These are phyloP conservation scores for Pythium folliculosum DNA, from an alignment of 352 stramenopile genomes.

Conservation along the genomic window DNA sequence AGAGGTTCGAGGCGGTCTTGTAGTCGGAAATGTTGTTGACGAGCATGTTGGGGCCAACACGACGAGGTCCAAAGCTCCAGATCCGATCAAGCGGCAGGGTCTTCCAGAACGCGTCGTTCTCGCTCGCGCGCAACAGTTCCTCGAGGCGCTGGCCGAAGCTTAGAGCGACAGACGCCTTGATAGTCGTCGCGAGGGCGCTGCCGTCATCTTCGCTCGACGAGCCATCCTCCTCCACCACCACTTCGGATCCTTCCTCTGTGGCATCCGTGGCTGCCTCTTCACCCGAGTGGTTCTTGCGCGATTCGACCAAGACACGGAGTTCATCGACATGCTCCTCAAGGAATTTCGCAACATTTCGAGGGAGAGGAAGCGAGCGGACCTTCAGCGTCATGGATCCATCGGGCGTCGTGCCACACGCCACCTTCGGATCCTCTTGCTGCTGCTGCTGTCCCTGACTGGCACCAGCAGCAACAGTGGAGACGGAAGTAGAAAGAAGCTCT, in stretches of 20 bases:
- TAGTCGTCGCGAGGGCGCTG: not conserved
- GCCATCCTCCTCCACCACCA: not conserved
- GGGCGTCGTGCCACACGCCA: conserved; percentile 59
- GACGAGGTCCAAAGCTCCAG: conserved; percentile 77
- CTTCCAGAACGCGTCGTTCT: conserved; percentile 53
- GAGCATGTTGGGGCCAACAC: conserved; percentile 73
- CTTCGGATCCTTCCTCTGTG: not conserved
- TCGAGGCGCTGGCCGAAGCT: conserved; percentile 47
- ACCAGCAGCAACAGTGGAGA: not conserved
- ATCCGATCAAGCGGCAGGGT: conserved; percentile 53
- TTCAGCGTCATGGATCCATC: conserved; percentile 76
- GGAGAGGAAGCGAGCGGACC: conserved; percentile 78
- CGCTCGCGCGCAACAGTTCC: conserved; percentile 44
- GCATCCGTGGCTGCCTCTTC: conserved; percentile 2
- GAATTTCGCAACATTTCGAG: conserved; percentile 54
- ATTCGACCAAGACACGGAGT: conserved; percentile 40
- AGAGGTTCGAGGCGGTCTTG: conserved; percentile 19
- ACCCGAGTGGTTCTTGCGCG: conserved; percentile 11
- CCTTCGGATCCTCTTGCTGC: conserved; percentile 30
- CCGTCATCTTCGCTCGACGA: conserved; percentile 16
- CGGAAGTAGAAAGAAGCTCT: conserved; percentile 45
- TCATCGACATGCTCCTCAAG: conserved; percentile 74
- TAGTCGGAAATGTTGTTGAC: conserved; percentile 71
- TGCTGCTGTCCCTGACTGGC: not conserved
- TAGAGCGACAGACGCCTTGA: not conserved